These are phyloP conservation scores for Talaromyces pinophilus DNA, from an alignment of 2,329 filamentous ascomycete species.

Conservation along the genomic window DNA sequence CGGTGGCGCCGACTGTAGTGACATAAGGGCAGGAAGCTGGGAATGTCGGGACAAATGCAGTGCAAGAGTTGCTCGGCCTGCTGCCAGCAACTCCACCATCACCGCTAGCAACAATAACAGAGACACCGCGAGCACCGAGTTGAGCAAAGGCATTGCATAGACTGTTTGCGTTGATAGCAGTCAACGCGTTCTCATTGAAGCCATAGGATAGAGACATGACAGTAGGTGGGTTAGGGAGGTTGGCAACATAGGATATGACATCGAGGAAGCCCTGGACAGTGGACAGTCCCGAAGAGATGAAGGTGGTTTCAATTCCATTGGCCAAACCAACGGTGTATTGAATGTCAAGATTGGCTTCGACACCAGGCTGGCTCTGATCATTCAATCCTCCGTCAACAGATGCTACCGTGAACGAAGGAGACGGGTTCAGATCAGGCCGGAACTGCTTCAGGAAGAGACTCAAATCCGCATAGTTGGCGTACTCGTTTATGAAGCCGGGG, in stretches of 20 bases:
- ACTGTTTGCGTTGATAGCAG: constrained; percentile 51
- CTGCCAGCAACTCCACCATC: constrained; percentile 29
- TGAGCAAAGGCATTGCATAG: constrained; percentile 54
- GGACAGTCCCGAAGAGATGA: constrained; percentile 5
- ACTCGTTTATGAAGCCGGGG: constrained; percentile 19
- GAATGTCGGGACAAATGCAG: constrained; percentile 53
- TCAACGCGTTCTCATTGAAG: constrained; percentile 55
- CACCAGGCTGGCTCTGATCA: constrained; percentile 5
- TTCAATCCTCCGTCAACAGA: constrained; percentile 5
- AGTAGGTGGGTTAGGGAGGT: constrained; percentile 50
- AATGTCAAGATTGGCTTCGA: constrained; percentile 10
- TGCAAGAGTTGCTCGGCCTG: constrained; percentile 30
- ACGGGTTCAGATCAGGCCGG: constrained; percentile 11
- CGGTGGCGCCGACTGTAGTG: constrained; percentile 48
- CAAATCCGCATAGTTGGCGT: constrained; percentile 16
- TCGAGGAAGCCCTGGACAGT: constrained; percentile 6
- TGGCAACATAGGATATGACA: constrained; percentile 7
- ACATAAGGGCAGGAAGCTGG: constrained; percentile 56
- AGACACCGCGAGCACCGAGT: constrained; percentile 44
- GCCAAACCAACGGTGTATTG: constrained; percentile 9
- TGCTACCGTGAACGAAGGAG: constrained; percentile 9
- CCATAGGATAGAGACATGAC: constrained; percentile 59
- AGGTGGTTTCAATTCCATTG: constrained; percentile 7
- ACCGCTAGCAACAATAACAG: constrained; percentile 36
- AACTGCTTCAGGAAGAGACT: constrained; percentile 17